Base-by-base conservation (phyloP, 257 asterid genomes). In the Salvia splendens region DNA sequence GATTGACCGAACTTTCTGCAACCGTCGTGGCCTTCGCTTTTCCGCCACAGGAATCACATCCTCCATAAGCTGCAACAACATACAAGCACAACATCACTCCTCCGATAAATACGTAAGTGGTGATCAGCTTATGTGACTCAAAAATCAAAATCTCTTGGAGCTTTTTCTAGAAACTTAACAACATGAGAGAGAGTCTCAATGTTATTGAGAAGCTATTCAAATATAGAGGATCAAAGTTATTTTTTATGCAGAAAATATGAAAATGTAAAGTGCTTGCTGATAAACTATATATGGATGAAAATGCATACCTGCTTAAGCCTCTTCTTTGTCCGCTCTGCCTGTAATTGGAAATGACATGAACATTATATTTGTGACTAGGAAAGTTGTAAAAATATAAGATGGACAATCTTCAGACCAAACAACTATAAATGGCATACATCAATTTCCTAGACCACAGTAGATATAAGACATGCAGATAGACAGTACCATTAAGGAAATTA, bases 41-140 rank as follows among this genome's bases (percentile, higher is more conserved):
- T 87, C 95, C 72, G 73, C 83, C 55, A 89, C 82, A 28, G 98
- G 96, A 67, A 92, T 86, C 71, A 92, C 86, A 40, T 85, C 85
- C 84, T 87, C 91, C 85, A 85, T 82, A 50, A 91, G 84, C 98
- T 91, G 87, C 77, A 76, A 5, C 35, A 66, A 58, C 16, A 51
- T 43, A 60, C 40, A 64, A 49, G 45, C 33, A 60, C 36, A 10
- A 14, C 33, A 7, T 58, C 48, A 59, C 8, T 59, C 8, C 33
- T 58, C 48, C 11, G 32, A 40, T 55, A 55, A 54, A 10, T 3
- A 5, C 12, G 7, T 56, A n/a, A n/a, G n/a, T n/a, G 4, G 11
- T 32, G 20, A 11, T 50, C 54, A 48, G 15, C 54, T 48, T 48
- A 6, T 48, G 54, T n/a, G 9, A 48, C 16, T 30, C 45, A 12